Evolutionary conservation across 768 basidiomycete species (phyloP), one percentile per base, ranked within the genome.

Genomic region (Galerina sulciceps): DNA sequence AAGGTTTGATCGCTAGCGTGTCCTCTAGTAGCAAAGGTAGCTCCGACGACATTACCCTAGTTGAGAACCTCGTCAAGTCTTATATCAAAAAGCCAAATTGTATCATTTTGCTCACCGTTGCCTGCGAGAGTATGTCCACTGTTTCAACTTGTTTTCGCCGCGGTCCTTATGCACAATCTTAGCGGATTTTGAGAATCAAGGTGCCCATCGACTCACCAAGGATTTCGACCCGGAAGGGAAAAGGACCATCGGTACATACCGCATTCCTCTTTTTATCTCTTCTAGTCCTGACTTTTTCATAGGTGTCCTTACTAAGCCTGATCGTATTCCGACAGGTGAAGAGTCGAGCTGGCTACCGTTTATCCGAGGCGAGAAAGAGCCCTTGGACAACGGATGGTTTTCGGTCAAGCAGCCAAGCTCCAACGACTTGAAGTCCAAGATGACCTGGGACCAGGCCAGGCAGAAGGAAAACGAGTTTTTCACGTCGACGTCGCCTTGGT

Each of bases 131-230:
- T 88, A 55, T 58, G 82, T 58, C n/a, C 6, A 26, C 43, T 26
- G 10, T 34, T 17, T 34, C 41, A 44, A 13, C 15, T 34, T 34
- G 11, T 38, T n/a, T 52, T 52, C 18, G 47, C 20, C 23, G 13
- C 26, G 34, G n/a, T 17, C n/a, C 35, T 42, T 26, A 14, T 31
- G 15, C 15, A 20, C 42, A 45, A 10, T 53, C 15, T 31, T 45
- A 93, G 91, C 89, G 51, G 90, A 93, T 60, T 90, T 89, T 17
- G 88, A 92, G 63, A 93, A 90, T 42, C 90, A 93, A 68, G 87
- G 86, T 0, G 90, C 90, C 0, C 85, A 88, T 57, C 75, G 81
- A n/a, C 73, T 93, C 0, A 84, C 88, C 0, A 87, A 85, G 64
- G 49, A 73, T 13, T 73, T 81, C 47, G 90, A 92, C 59, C 83